Percentiles rank a stretch among this genome's conserved stretches.
Evolutionary conservation across 805 yeast species (phyloP).

Genomic region (Wickerhamiella kazuoi): DNA sequence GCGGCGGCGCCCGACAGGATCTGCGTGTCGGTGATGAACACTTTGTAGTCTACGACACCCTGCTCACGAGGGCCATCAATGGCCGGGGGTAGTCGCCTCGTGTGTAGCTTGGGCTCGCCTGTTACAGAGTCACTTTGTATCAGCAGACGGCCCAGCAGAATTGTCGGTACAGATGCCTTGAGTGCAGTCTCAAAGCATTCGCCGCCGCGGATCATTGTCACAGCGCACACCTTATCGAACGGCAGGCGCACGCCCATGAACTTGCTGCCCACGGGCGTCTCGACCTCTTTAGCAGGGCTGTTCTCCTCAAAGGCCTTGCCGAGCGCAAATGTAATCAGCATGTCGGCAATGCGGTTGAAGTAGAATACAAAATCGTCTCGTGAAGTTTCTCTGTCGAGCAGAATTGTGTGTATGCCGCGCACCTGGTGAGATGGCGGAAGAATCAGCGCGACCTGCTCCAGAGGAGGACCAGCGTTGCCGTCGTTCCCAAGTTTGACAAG

Average conservation of each 20-base stretch:
- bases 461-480: constrained; percentile 4
- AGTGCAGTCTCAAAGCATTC: constrained; percentile 77
- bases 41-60: constrained; percentile 21
- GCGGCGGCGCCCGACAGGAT: constrained; percentile 84
- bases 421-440: constrained; percentile 43
- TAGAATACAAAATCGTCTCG: constrained; percentile 72
- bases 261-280: constrained; percentile 26
- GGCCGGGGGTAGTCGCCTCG: constrained; percentile 47
- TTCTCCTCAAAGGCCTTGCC: constrained; percentile 25
- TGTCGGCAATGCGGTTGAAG: constrained; percentile 64
- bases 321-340: constrained; percentile 50
- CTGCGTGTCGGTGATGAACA: constrained; percentile 71
- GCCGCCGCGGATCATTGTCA: constrained; percentile 75
- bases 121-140: constrained; percentile 78
- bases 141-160: constrained; percentile 62
- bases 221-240: constrained; percentile 42
- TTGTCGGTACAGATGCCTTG: constrained; percentile 58
- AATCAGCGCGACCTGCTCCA: constrained; percentile 14
- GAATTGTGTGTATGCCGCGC: constrained; percentile 50
- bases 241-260: constrained; percentile 20
- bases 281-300: constrained; percentile 20
- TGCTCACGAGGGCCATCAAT: constrained; percentile 9
- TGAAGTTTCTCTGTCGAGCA: constrained; percentile 36
- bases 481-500: constrained; percentile 38
- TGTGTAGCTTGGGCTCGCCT: constrained; percentile 87